These are phyloP conservation scores for Nymphaea colorata DNA, from an alignment of 164 flowering plant species.

Conservation along the genomic window DNA sequence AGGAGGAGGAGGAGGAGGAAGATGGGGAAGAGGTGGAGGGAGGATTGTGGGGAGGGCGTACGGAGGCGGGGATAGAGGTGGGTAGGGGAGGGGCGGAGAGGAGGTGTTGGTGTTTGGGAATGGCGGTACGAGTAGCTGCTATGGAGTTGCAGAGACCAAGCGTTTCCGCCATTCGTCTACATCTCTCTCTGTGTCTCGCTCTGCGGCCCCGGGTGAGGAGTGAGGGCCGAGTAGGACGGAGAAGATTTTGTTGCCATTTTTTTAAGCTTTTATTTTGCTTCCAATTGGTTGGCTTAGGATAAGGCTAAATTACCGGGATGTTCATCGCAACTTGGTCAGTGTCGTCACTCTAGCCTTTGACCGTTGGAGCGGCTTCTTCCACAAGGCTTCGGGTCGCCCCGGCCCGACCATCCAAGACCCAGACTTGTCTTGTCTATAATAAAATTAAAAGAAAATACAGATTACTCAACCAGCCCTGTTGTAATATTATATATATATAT, in stretches of 20 bases:
- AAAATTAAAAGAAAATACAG: too few relatives aligned
- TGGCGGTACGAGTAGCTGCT: background rate
- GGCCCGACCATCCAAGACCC: too few relatives aligned
- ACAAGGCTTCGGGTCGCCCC: too few relatives aligned
- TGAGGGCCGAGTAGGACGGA: background rate
- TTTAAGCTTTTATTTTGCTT: background rate
- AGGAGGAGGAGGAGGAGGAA: constrained; percentile 11
- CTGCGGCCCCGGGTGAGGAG: background rate
- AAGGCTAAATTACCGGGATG: background rate
- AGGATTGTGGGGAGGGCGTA: constrained; percentile 11
- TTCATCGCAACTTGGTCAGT: background rate
- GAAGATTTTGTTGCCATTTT: background rate
- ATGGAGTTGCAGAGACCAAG: background rate
- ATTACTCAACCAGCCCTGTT: too few relatives aligned
- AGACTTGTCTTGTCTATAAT: too few relatives aligned
- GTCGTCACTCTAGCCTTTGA: background rate
- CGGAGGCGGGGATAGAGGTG: constrained; percentile 17
- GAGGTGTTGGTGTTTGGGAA: constrained; percentile 1
- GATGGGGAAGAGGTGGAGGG: constrained; percentile 1
- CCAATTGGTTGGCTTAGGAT: background rate
- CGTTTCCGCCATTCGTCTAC: background rate
- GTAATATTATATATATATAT: too few relatives aligned
- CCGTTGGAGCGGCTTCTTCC: too few relatives aligned
- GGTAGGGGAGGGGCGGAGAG: constrained; percentile 8
- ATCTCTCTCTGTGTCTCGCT: background rate